Conservation (phyloP, 1,284 basidiomycete genomes). For the Boletellus deceptivus region DNA sequence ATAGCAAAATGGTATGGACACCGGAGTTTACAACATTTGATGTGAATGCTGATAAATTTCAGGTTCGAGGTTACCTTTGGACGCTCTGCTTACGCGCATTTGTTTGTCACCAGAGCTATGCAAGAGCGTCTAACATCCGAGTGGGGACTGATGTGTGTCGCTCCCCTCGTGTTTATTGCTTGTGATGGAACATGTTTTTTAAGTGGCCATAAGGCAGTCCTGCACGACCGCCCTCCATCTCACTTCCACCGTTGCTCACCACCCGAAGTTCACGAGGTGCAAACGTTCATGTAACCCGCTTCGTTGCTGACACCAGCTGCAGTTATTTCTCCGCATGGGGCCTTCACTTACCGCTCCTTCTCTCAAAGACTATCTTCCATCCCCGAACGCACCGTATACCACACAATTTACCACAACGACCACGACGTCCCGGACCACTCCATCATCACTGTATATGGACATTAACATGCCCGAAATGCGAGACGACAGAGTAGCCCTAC, state of each 20-base stretch:
- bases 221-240: conserved; percentile 86
- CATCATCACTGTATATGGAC: conserved; percentile 34
- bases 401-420: conserved; percentile 58
- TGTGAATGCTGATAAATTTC: conserved; percentile 6
- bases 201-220: conserved; percentile 76
- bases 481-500: conserved; percentile 75
- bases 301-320: conserved; percentile 18
- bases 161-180: conserved; percentile 1
- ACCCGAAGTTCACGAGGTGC: conserved; percentile 73
- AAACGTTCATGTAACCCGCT: conserved; percentile 14
- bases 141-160: conserved; percentile 76
- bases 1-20: conserved; percentile 67
- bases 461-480: conserved; percentile 49
- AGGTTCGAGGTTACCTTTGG: conserved; percentile 88
- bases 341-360: conserved; percentile 33
- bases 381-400: conserved; percentile 49
- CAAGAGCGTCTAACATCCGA: conserved; percentile 63
- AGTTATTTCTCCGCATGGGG: conserved; percentile 60
- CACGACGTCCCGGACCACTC: conserved; percentile 4
- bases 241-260: conserved; percentile 73
- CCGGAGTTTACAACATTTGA: not conserved
- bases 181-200: conserved; percentile 9
- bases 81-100: conserved; percentile 77
- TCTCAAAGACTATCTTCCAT: conserved; percentile 43
- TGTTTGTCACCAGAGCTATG: conserved; percentile 95